phyloP scores from a whole-genome alignment of 805 yeast species.

The Kazachstania africana region DNA sequence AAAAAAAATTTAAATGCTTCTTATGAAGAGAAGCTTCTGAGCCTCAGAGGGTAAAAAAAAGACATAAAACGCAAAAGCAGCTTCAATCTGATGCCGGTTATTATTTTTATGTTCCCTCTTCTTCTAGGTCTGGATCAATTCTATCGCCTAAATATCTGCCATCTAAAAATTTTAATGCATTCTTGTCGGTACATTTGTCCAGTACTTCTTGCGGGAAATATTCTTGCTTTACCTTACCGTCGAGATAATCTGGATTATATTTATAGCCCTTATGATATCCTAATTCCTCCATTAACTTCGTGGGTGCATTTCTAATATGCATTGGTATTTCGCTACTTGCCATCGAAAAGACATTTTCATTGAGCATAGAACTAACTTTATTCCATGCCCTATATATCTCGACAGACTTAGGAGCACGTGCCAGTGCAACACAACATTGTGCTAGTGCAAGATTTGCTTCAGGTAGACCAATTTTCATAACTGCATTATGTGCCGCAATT shows the following conservation, averaged over 20 bases:
- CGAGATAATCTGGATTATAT: conserved; percentile 70
- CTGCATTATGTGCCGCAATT: conserved; percentile 72
- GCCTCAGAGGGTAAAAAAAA: too few relatives aligned
- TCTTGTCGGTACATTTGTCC: conserved; percentile 13
- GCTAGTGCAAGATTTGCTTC: conserved; percentile 84
- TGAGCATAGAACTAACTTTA: conserved; percentile 46
- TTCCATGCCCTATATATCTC: conserved; percentile 75
- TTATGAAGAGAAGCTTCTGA: too few relatives aligned
- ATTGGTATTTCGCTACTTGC: conserved; percentile 49
- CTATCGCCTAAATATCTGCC: conserved; percentile 44
- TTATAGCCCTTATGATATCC: conserved; percentile 81
- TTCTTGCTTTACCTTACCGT: conserved; percentile 63
- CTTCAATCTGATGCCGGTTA: too few relatives aligned
- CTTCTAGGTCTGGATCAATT: conserved; percentile 31
- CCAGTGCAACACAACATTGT: conserved; percentile 86
- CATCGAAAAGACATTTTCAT: conserved; percentile 35
- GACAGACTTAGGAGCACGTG: conserved; percentile 76
- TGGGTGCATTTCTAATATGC: conserved; percentile 92
- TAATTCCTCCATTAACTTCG: conserved; percentile 74
- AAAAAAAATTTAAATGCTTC: too few relatives aligned
- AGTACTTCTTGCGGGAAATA: conserved; percentile 58
- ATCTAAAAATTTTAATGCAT: conserved; percentile 35
- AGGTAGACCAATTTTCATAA: conserved; percentile 86
- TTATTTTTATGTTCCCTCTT: too few relatives aligned
- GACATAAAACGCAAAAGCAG: too few relatives aligned